Evolutionary conservation across 2,329 filamentous ascomycete species (phyloP), one percentile per base, ranked within the genome.

Genomic region (Pseudogymnoascus sp.): DNA sequence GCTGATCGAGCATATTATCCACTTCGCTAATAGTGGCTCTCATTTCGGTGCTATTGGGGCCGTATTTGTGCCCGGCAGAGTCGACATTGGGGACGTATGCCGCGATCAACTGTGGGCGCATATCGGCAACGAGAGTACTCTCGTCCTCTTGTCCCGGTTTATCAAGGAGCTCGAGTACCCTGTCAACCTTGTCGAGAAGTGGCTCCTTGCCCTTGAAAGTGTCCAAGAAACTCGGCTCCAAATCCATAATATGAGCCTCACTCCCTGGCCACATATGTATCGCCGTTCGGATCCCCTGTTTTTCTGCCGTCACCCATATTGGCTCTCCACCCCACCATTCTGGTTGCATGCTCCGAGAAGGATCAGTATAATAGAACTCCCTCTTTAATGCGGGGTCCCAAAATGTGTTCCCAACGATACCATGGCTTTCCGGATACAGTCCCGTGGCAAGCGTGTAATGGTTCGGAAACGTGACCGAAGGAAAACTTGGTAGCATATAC

Each of bases 251-350:
- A 71, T 90, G 86, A 5, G 92, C 92, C 74, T 99, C 94, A 41
- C 89, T 95, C 2, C 94, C 94, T 1, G 94, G 94, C 94, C 94
- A 99, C 94, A 99, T 99, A 71, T 99, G 94, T 23, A 99, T 84
- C 0, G 90, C 94, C 28, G 86, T 84, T 60, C 83, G 82, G 30
- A 95, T 78, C 5, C 88, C 88, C 66, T 90, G 87, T 61, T 82
- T 83, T 75, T 97, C 94, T 4, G 92, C 92, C 1, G 92, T 95
- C 23, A 88, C 86, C 94, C 94, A 99, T 28, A 99, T 79, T 0
- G 94, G 94, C 71, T 97, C 91, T 2, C 91, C 94, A 28, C 33
- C 35, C 92, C 94, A 99, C 92, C 94, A 99, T 70, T 92, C 90
- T 0, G 89, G 78, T 65, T 92, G 83, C 73, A 96, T 82, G 65